phyloP scores from a whole-genome alignment of 768 basidiomycete species.

The Leccinellum rugosiceps region DNA sequence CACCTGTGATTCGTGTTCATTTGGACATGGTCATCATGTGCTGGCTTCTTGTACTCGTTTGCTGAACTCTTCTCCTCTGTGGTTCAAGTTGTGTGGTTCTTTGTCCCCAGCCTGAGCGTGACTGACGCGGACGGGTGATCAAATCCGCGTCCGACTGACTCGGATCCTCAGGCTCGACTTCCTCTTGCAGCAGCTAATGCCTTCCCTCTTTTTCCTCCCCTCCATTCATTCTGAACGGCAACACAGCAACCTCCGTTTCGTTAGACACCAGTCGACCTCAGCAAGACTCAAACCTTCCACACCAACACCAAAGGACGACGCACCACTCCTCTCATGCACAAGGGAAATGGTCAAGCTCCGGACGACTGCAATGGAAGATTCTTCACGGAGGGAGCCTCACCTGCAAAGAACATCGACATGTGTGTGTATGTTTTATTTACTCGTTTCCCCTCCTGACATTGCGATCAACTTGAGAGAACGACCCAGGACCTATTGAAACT shows the following conservation, averaged over 20 bases:
- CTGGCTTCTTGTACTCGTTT: no score
- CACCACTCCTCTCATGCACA: slow-evolving; percentile 53
- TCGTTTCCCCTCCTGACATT: neutral
- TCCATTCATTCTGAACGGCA: slow-evolving; percentile 1
- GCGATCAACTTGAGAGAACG: slow-evolving; percentile 76
- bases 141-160: no score
- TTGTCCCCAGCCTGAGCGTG: no score
- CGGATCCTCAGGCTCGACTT: no score
- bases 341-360: slow-evolving; percentile 91
- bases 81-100: no score
- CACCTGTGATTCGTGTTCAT: no score
- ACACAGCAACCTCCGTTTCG: neutral
- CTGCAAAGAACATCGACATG: slow-evolving; percentile 91
- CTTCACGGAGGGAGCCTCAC: slow-evolving; percentile 89
- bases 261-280: slow-evolving; percentile 16
- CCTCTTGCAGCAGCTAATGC: slow-evolving; percentile 51
- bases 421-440: slow-evolving; percentile 28
- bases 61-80: no score
- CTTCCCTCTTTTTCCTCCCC: slow-evolving; percentile 24
- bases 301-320: slow-evolving; percentile 45
- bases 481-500: slow-evolving; percentile 90
- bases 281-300: slow-evolving; percentile 47
- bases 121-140: no score
- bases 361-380: slow-evolving; percentile 86
- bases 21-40: no score